Evolutionary conservation across 108 stramenopile species (phyloP).

Genomic region (Cyclotella baltica): DNA sequence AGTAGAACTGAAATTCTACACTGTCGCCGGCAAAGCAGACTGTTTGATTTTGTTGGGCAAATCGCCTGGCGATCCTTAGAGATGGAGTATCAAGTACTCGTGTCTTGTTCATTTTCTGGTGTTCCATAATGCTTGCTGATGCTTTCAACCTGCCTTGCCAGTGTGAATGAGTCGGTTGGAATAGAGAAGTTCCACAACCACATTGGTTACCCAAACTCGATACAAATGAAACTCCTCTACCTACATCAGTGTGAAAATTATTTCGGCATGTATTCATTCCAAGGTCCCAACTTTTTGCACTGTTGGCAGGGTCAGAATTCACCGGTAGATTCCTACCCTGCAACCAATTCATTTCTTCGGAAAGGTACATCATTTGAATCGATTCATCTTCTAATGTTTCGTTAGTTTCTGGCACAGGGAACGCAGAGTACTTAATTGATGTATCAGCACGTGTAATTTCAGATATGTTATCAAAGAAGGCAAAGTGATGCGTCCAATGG

Average conservation of each 20-base stretch:
- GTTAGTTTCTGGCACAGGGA: not conserved
- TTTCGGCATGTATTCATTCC: not conserved
- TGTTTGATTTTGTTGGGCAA: not conserved
- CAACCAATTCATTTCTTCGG: conserved; percentile 11
- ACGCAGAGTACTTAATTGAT: not conserved
- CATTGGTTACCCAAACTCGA: conserved; percentile 9
- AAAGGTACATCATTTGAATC: not conserved
- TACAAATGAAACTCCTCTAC: conserved; percentile 2
- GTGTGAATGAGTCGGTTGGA: conserved; percentile 7
- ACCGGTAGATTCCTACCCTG: not conserved
- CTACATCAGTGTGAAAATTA: not conserved
- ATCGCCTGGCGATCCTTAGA: not conserved
- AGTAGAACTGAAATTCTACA: not conserved
- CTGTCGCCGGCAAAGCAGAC: conserved; percentile 2
- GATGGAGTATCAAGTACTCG: not conserved
- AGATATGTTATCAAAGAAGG: conserved; percentile 8
- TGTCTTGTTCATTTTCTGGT: not conserved
- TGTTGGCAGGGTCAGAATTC: not conserved
- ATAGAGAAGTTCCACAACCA: not conserved
- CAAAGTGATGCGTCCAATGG: conserved; percentile 7
- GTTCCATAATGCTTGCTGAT: too few species aligned
- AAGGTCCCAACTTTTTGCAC: not conserved
- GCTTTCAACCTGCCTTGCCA: not conserved
- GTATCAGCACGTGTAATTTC: not conserved
- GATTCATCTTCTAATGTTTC: not conserved